Evolutionary conservation across 2,329 filamentous ascomycete genomes (phyloP).

Genomic region (Ophiostoma ulmi): DNA sequence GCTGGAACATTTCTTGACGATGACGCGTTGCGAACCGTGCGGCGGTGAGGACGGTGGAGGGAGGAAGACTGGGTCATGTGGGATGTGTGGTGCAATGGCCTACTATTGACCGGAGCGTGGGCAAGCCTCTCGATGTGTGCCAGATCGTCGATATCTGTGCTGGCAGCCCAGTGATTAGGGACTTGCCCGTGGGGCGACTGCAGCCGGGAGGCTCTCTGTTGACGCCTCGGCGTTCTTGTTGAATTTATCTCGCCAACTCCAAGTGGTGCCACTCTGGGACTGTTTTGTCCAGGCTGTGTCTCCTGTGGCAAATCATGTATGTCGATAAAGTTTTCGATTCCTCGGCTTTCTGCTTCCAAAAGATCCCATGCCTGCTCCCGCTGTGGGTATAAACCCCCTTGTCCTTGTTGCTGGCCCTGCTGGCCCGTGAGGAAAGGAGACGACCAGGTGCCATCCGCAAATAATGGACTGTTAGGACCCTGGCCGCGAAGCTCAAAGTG

Average conservation of each 20-base stretch:
- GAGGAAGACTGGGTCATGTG: background rate
- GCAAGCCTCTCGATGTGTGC: background rate
- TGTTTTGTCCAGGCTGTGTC: no score
- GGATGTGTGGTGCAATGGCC: background rate
- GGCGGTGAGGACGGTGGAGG: background rate
- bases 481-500: background rate
- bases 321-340: background rate
- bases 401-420: background rate
- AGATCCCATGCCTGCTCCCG: background rate
- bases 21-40: background rate
- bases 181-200: background rate
- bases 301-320: background rate
- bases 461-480: background rate
- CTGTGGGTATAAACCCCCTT: background rate
- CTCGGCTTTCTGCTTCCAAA: background rate
- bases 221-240: background rate
- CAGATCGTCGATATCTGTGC: background rate
- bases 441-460: conserved; percentile 4
- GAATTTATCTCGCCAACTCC: background rate
- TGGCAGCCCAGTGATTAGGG: background rate
- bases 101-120: background rate
- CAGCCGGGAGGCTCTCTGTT: background rate
- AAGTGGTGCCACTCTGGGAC: background rate
- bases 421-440: background rate
- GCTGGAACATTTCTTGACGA: background rate